Evolutionary conservation across 768 basidiomycete genomes (phyloP).

Genomic region (Suillus clintonianus): DNA sequence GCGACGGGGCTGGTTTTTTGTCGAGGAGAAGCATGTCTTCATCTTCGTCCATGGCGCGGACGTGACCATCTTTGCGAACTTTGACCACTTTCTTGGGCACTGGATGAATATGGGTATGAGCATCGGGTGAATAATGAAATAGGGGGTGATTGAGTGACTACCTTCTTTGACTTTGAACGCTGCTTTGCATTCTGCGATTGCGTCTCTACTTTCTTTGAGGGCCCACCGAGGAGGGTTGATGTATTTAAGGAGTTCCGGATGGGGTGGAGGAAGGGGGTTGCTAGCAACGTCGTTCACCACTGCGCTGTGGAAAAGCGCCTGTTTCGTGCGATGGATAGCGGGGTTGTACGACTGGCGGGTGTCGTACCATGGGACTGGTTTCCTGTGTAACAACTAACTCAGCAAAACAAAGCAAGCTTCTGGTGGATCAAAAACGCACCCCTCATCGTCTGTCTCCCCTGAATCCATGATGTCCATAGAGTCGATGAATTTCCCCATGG

Average conservation of each 20-base stretch:
- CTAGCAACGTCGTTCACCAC: conserved; percentile 70
- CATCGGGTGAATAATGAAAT: background rate
- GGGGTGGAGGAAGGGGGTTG: conserved; percentile 82
- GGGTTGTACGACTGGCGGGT: conserved; percentile 82
- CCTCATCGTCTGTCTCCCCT: conserved; percentile 75
- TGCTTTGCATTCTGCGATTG: conserved; percentile 61
- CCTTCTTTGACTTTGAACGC: conserved; percentile 82
- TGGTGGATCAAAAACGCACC: conserved; percentile 44
- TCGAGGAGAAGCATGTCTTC: conserved; percentile 62
- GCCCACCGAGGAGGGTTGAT: conserved; percentile 75
- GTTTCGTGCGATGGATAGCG: conserved; percentile 86
- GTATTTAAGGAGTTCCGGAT: conserved; percentile 83
- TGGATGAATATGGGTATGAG: conserved; percentile 24
- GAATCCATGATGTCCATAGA: conserved; percentile 83
- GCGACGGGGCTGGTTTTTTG: conserved; percentile 17
- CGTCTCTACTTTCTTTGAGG: conserved; percentile 56
- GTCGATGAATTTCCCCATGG: conserved; percentile 89
- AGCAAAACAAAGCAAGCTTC: background rate
- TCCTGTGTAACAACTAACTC: conserved; percentile 39
- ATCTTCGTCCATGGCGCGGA: conserved; percentile 60
- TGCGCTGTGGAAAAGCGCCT: conserved; percentile 89
- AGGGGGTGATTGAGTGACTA: conserved; percentile 22
- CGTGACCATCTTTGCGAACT: conserved; percentile 63
- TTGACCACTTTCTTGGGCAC: conserved; percentile 64
- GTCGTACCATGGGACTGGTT: conserved; percentile 74